Conservation (phyloP, 2,329 filamentous ascomycete genomes). For the Podosphaera fusca region DNA sequence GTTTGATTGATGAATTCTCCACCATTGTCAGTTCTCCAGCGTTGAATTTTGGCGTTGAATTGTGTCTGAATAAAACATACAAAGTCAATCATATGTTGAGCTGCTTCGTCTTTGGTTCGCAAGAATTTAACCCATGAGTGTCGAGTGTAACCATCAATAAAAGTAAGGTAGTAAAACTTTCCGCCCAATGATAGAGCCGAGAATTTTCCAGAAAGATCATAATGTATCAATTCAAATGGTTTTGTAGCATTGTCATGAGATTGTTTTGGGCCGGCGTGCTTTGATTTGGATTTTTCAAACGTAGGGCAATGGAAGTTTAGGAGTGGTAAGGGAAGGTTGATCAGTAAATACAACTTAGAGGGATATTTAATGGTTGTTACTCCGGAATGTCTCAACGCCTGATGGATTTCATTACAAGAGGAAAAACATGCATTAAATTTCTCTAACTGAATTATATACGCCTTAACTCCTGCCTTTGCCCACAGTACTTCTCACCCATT, state of each 20-base stretch:
- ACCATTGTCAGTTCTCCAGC: background rate
- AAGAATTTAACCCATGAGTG: background rate
- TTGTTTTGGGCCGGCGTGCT: background rate
- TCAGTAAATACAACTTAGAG: background rate
- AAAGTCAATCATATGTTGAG: conserved; percentile 1
- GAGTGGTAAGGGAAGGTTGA: background rate
- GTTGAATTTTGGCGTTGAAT: background rate
- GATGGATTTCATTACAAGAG: background rate
- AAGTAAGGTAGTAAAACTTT: background rate
- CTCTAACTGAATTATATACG: background rate
- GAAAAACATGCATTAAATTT: background rate
- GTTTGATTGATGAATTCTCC: background rate
- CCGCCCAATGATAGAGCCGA: background rate
- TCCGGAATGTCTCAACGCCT: background rate
- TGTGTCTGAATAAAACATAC: background rate
- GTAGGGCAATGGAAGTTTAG: background rate
- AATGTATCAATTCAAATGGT: background rate
- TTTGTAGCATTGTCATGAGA: background rate
- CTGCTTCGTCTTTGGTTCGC: background rate
- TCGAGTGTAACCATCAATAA: background rate
- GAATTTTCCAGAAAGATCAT: conserved; percentile 1
- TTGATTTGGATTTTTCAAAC: conserved; percentile 1
- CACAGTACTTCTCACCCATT: too few relatives aligned
- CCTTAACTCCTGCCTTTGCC: background rate
- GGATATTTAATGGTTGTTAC: background rate